Percentiles rank a stretch among this genome's conserved stretches.
Evolutionary conservation across 176 grass and related monocot species (phyloP).

Genomic region (Aegilops bicornis): DNA sequence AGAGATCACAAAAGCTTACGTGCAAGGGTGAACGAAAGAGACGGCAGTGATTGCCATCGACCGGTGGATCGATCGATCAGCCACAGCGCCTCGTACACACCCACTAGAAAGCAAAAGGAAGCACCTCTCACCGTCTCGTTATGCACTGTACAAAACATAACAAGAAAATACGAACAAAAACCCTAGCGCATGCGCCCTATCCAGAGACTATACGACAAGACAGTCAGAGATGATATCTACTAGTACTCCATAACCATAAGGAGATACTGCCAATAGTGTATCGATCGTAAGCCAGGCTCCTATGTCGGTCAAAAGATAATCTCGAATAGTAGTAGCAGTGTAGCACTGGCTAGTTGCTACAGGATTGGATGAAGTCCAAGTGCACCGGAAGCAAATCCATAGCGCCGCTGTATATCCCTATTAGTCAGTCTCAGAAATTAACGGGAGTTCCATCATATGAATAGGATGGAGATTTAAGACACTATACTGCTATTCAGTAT

Average conservation of each 20-base stretch:
- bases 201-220: conserved; percentile 16
- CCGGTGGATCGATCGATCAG: not conserved
- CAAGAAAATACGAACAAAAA: not conserved
- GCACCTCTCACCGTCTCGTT: not conserved
- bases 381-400: not conserved
- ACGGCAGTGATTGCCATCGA: conserved; percentile 29
- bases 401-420: not conserved
- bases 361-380: not conserved
- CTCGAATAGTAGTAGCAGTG: not conserved
- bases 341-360: not conserved
- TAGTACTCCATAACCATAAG: not conserved
- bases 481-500: conserved; percentile 37
- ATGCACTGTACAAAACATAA: not conserved
- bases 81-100: conserved; percentile 18
- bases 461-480: conserved; percentile 30
- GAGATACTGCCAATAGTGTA: not conserved
- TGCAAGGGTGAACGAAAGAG: conserved; percentile 40
- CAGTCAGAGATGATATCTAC: not conserved
- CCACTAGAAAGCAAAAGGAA: conserved; percentile 24
- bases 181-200: not conserved
- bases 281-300: not conserved
- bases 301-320: not conserved
- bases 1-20: conserved; percentile 46
- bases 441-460: conserved; percentile 18
- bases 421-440: conserved; percentile 13